phyloP scores from a whole-genome alignment of 2,329 filamentous ascomycete genomes.

The Aspergillus tanneri region DNA sequence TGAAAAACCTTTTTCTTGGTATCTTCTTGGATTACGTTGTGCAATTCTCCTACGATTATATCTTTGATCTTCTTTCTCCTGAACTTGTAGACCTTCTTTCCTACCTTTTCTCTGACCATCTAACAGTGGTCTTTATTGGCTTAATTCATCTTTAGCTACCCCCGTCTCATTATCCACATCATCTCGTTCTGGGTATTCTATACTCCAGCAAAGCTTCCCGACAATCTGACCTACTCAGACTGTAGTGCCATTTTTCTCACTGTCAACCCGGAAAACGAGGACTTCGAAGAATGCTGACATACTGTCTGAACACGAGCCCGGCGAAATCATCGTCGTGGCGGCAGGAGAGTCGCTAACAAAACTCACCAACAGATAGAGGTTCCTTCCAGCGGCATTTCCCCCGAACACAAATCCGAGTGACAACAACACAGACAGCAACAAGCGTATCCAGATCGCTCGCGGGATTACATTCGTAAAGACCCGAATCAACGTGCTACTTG shows the following conservation, averaged over 20 bases:
- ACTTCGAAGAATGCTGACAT: slow-evolving; percentile 46
- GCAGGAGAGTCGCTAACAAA: slow-evolving; percentile 34
- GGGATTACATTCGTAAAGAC: slow-evolving; percentile 44
- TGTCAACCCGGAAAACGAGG: slow-evolving; percentile 43
- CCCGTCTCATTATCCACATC: slow-evolving; percentile 47
- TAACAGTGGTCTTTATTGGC: too few relatives aligned
- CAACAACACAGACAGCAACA: slow-evolving; percentile 42
- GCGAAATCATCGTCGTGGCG: slow-evolving; percentile 47
- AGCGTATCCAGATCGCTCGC: slow-evolving; percentile 50
- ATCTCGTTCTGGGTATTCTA: slow-evolving; percentile 44
- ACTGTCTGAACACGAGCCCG: slow-evolving; percentile 43
- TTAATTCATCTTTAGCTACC: slow-evolving; percentile 50
- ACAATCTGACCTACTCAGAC: slow-evolving; percentile 40
- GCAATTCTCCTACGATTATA: too few relatives aligned
- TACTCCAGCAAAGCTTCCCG: slow-evolving; percentile 29
- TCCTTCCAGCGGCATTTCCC: slow-evolving; percentile 3
- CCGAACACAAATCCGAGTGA: slow-evolving; percentile 27
- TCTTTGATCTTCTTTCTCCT: too few relatives aligned
- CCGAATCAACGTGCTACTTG: slow-evolving; percentile 47
- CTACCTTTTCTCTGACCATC: too few relatives aligned
- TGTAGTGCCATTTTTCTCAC: slow-evolving; percentile 56
- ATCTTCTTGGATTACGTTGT: too few relatives aligned
- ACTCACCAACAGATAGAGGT: slow-evolving; percentile 10
- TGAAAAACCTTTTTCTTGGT: too few relatives aligned
- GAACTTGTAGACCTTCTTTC: too few relatives aligned